Conservation (phyloP, 176 grass and related monocot species). For the Cymbopogon citratus region DNA sequence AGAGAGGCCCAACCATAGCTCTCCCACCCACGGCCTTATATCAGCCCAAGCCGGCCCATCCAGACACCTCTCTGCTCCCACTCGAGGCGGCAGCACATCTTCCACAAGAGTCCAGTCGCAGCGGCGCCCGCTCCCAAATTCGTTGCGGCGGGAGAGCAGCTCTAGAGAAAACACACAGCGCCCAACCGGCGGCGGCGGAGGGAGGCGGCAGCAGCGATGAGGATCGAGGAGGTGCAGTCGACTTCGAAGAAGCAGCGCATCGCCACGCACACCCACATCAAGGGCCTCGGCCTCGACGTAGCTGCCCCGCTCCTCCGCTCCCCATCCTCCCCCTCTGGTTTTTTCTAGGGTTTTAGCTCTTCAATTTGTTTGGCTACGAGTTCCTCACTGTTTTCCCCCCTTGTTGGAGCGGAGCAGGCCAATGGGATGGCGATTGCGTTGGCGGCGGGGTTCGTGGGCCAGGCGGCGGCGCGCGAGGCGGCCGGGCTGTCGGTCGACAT, state of each 20-base stretch:
- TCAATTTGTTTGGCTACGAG: neutral
- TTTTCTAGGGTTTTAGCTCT: slow-evolving; percentile 41
- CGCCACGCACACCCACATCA: slow-evolving; percentile 92
- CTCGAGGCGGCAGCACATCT: neutral
- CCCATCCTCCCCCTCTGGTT: neutral
- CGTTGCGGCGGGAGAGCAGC: neutral
- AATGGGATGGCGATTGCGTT: slow-evolving; percentile 57
- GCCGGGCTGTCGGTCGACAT: slow-evolving; percentile 73
- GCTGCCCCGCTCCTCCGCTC: neutral
- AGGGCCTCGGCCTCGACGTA: slow-evolving; percentile 98
- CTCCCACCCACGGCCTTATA: neutral
- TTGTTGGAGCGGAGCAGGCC: slow-evolving; percentile 20
- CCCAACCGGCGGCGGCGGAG: neutral
- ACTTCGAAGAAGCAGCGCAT: slow-evolving; percentile 87
- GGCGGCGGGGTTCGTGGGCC: slow-evolving; percentile 83
- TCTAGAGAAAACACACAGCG: neutral
- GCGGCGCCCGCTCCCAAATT: neutral
- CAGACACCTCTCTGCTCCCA: neutral
- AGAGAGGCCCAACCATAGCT: neutral
- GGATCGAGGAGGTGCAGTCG: slow-evolving; percentile 93
- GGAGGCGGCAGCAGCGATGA: slow-evolving; percentile 38
- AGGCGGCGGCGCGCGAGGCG: slow-evolving; percentile 73
- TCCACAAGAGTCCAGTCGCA: neutral
- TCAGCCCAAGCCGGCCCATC: neutral
- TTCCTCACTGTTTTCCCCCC: neutral